phyloP scores from a whole-genome alignment of 805 yeast species.

The Nakazawaea wickerhamii region DNA sequence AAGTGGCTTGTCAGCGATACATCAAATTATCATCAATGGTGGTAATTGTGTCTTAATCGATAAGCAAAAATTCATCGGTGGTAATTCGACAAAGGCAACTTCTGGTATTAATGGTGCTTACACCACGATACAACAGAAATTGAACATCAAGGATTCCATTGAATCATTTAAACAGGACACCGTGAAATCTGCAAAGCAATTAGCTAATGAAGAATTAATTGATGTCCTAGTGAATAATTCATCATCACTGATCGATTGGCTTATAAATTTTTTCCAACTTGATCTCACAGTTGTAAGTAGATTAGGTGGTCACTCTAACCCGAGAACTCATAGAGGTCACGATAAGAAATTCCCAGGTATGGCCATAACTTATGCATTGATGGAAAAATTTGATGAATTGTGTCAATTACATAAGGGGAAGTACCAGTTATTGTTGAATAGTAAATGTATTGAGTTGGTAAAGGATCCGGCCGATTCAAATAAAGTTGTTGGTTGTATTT shows the following conservation, averaged over 20 bases:
- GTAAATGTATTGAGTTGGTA: conserved; percentile 34
- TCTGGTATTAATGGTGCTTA: conserved; percentile 71
- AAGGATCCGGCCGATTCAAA: conserved; percentile 16
- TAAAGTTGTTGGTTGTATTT: conserved; percentile 24
- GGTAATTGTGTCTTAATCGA: conserved; percentile 49
- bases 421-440: conserved; percentile 25
- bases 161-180: conserved; percentile 63
- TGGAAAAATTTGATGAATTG: conserved; percentile 43
- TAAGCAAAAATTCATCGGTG: conserved; percentile 56
- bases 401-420: conserved; percentile 37
- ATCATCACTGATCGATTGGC: conserved; percentile 67
- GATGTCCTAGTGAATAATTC: conserved; percentile 56
- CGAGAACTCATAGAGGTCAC: conserved; percentile 78
- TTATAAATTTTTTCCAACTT: conserved; percentile 54
- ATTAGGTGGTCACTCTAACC: conserved; percentile 76
- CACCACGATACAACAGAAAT: conserved; percentile 52
- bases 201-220: conserved; percentile 56
- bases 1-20: conserved; percentile 60
- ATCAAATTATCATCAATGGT: conserved; percentile 39
- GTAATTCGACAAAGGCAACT: conserved; percentile 63
- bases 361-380: conserved; percentile 53
- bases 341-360: conserved; percentile 61
- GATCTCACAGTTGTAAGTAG: conserved; percentile 67
- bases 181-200: conserved; percentile 54
- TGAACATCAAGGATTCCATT: conserved; percentile 48